These are phyloP conservation scores for Podaxis sp. DNA, from an alignment of 768 basidiomycete genomes.

Conservation along the genomic window DNA sequence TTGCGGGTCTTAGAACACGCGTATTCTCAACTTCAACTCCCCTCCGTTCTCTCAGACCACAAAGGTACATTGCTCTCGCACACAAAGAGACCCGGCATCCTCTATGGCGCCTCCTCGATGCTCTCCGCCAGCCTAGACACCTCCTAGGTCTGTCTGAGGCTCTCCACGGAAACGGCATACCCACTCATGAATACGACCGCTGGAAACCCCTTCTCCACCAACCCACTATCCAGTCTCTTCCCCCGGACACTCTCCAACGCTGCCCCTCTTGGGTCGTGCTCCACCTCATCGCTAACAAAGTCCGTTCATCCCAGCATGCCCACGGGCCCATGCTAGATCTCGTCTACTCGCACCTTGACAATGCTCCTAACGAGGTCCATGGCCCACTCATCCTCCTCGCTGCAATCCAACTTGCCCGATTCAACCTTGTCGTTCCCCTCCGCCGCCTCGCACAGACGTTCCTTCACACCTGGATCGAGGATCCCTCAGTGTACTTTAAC, in stretches of 20 bases:
- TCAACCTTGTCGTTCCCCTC: conserved; percentile 47
- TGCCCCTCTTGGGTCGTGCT: conserved; percentile 59
- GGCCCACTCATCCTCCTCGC: conserved; percentile 47
- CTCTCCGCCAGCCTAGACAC: conserved; percentile 29
- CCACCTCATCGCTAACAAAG: conserved; percentile 45
- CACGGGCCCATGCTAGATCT: conserved; percentile 42
- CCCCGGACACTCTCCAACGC: background rate
- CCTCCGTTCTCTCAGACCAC: conserved; percentile 23
- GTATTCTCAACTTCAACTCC: conserved; percentile 17
- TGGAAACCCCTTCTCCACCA: conserved; percentile 40
- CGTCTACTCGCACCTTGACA: conserved; percentile 37
- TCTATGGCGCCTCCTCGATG: conserved; percentile 41
- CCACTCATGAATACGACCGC: conserved; percentile 34
- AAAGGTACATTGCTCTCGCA: conserved; percentile 34
- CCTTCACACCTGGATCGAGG: conserved; percentile 27
- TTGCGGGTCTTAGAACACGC: conserved; percentile 14
- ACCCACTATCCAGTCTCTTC: conserved; percentile 31
- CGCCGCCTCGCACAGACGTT: conserved; percentile 44
- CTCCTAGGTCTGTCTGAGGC: conserved; percentile 26
- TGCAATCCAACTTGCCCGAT: conserved; percentile 48
- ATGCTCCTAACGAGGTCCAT: conserved; percentile 30
- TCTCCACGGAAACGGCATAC: conserved; percentile 32
- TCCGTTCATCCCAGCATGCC: conserved; percentile 46
- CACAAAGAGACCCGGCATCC: conserved; percentile 35
- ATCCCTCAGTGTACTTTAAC: conserved; percentile 43